Conservation (phyloP, 2,329 filamentous ascomycete genomes). For the Alternaria viburni region DNA sequence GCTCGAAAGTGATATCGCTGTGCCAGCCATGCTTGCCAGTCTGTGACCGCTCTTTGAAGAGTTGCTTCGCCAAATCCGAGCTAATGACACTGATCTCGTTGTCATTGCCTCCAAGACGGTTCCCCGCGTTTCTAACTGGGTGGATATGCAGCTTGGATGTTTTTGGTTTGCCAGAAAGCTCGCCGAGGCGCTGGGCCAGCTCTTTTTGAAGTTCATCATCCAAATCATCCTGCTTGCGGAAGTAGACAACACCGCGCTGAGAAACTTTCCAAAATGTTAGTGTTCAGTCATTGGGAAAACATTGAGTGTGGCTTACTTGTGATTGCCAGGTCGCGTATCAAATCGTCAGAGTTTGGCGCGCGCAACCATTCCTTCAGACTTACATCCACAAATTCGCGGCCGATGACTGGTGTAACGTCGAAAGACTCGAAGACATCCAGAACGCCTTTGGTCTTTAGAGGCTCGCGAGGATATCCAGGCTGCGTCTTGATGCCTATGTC, state of each 20-base stretch:
- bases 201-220: conserved; percentile 61
- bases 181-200: conserved; percentile 61
- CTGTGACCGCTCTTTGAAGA: conserved; percentile 49
- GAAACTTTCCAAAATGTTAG: conserved; percentile 47
- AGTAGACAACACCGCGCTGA: conserved; percentile 62
- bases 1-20: conserved; percentile 51
- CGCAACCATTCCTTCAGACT: conserved; percentile 69
- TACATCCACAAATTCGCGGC: conserved; percentile 63
- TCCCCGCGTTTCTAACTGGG: conserved; percentile 59
- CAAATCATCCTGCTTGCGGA: conserved; percentile 59
- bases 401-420: conserved; percentile 68
- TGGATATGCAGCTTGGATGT: conserved; percentile 67
- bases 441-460: conserved; percentile 55
- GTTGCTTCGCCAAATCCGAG: conserved; percentile 42
- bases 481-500: neutral
- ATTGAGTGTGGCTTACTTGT: conserved; percentile 28
- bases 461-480: conserved; percentile 7
- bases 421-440: conserved; percentile 62
- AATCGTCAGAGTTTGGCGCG: conserved; percentile 67
- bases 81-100: conserved; percentile 50
- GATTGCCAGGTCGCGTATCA: conserved; percentile 68
- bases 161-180: conserved; percentile 63
- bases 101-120: conserved; percentile 48
- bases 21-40: conserved; percentile 62
- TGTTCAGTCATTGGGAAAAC: neutral